Evolutionary conservation across 306 rosid genomes (phyloP).

Genomic region (Hippophae rhamnoides): DNA sequence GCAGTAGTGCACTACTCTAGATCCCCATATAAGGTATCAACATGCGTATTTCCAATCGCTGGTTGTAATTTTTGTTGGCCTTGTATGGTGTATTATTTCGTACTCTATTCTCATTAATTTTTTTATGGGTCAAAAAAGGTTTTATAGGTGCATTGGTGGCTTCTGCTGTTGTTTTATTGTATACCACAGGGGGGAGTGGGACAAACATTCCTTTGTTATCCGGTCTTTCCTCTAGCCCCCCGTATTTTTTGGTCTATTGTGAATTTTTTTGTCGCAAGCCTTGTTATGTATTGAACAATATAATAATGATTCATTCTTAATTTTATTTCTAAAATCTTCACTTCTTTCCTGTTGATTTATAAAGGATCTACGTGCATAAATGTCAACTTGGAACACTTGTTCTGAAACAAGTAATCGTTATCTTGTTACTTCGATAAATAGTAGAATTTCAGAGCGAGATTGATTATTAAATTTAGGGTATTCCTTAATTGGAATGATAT

Average conservation of each 20-base stretch:
- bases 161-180: constrained; percentile 23
- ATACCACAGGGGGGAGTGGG: not conserved
- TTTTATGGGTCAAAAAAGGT: constrained; percentile 35
- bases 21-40: constrained; percentile 10
- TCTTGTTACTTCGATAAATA: too few relatives aligned
- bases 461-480: too few relatives aligned
- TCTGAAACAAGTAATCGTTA: too few relatives aligned
- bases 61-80: constrained; percentile 34
- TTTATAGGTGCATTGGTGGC: constrained; percentile 25
- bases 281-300: too few relatives aligned
- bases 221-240: not conserved
- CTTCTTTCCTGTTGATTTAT: too few relatives aligned
- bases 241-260: constrained; percentile 9
- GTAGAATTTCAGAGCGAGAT: too few relatives aligned
- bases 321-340: too few relatives aligned
- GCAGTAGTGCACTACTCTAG: not conserved
- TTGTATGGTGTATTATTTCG: constrained; percentile 29
- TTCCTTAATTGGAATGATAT: too few relatives aligned
- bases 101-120: constrained; percentile 27
- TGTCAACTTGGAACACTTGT: too few relatives aligned
- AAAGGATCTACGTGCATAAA: too few relatives aligned
- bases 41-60: constrained; percentile 1
- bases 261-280: not conserved
- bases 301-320: too few relatives aligned
- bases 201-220: constrained; percentile 20